Evolutionary conservation across 371 early-diverging fungal genomes (phyloP).

Genomic region (Encephalitozoon cuniculi): DNA sequence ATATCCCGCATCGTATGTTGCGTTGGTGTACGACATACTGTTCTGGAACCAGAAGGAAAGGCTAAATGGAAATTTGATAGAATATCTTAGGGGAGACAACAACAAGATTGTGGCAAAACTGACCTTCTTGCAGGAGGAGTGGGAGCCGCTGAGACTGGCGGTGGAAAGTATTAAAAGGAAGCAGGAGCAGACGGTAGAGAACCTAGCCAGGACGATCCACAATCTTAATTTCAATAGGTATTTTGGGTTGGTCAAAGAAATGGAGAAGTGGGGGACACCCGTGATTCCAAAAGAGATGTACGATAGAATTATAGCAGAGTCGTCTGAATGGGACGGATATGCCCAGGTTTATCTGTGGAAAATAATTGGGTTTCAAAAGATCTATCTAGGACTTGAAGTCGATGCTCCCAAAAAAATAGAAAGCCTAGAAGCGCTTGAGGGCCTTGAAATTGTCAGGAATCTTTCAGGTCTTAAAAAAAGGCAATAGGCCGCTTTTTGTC

Average conservation of each 20-base stretch:
- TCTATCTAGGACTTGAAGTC: slow-evolving; percentile 23
- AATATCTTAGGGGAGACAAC: not conserved
- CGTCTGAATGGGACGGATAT: slow-evolving; percentile 28
- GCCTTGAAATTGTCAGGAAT: slow-evolving; percentile 24
- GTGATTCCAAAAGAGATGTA: slow-evolving; percentile 16
- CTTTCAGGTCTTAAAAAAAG: not conserved
- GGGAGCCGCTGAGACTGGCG: not conserved
- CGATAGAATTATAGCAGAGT: not conserved
- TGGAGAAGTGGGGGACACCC: not conserved
- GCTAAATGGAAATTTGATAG: not conserved
- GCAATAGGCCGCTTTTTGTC: not conserved
- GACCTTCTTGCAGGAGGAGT: not conserved
- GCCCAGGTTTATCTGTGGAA: slow-evolving; percentile 41
- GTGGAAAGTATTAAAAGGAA: not conserved
- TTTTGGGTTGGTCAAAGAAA: slow-evolving; percentile 9
- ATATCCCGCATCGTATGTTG: slow-evolving; percentile 6
- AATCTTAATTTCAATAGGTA: slow-evolving; percentile 13
- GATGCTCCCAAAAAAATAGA: not conserved
- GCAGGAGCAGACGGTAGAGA: not conserved
- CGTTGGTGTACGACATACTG: slow-evolving; percentile 4
- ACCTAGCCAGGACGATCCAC: not conserved
- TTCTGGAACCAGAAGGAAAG: slow-evolving; percentile 9
- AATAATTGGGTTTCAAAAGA: slow-evolving; percentile 33
- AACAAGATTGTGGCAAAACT: not conserved
- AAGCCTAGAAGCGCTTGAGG: slow-evolving; percentile 19